Percentiles rank a stretch among this genome's conserved stretches.
phyloP scores from a whole-genome alignment of 805 yeast genomes.

The Pichia heedii region DNA sequence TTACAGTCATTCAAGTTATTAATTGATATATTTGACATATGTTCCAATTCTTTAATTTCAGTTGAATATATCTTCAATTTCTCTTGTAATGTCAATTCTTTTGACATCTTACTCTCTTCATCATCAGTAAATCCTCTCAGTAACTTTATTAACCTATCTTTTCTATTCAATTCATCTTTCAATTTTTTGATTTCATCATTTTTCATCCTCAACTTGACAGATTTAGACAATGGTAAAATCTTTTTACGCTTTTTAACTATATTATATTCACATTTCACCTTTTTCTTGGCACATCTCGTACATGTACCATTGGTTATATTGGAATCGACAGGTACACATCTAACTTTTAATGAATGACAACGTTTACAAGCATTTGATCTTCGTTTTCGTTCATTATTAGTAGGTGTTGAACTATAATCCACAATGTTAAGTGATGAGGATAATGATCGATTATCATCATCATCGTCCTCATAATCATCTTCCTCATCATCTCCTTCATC shows the following conservation, averaged over 20 bases:
- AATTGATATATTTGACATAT: conserved; percentile 22
- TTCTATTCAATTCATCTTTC: conserved; percentile 7
- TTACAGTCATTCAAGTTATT: not conserved
- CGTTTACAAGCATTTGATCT: conserved; percentile 54
- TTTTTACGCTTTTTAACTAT: conserved; percentile 39
- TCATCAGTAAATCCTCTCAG: conserved; percentile 8
- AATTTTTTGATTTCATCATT: conserved; percentile 20
- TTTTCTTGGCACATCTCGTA: conserved; percentile 58
- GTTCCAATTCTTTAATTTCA: conserved; percentile 32
- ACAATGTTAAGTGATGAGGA: not conserved
- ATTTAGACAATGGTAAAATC: conserved; percentile 8
- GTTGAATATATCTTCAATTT: conserved; percentile 28
- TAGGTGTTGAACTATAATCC: too few relatives aligned
- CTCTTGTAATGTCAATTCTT: conserved; percentile 13
- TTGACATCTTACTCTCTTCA: conserved; percentile 21
- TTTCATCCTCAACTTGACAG: conserved; percentile 18
- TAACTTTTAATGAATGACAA: conserved; percentile 80
- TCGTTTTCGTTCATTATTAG: conserved; percentile 22
- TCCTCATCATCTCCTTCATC: not conserved
- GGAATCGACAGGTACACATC: conserved; percentile 66
- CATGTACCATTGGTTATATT: conserved; percentile 58
- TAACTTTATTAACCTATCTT: conserved; percentile 7
- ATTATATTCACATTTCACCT: conserved; percentile 60
- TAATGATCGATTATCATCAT: not conserved
- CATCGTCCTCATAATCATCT: not conserved